These are phyloP conservation scores for Apiotrichum gamsii DNA, from an alignment of 1,284 basidiomycete genomes.

Conservation along the genomic window DNA sequence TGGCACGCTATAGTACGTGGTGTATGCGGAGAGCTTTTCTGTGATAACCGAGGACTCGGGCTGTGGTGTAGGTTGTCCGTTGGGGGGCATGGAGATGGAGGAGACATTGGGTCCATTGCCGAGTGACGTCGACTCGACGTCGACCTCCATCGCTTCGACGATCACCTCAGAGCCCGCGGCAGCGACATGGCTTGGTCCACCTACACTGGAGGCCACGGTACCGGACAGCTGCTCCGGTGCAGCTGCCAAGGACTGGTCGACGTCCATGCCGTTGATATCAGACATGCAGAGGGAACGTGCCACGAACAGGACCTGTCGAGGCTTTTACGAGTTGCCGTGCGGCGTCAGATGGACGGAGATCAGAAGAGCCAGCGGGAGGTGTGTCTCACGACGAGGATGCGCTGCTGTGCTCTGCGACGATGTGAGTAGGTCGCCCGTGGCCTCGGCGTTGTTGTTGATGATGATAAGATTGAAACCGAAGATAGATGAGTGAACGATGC, in stretches of 20 bases:
- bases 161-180: too few relatives aligned
- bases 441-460: background rate
- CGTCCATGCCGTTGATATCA: slow-evolving; percentile 21
- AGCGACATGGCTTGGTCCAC: too few relatives aligned
- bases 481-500: background rate
- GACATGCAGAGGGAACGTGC: slow-evolving; percentile 4
- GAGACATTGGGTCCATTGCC: too few relatives aligned
- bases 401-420: too few relatives aligned
- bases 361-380: background rate
- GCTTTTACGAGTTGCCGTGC: too few relatives aligned
- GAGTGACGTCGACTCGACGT: too few relatives aligned
- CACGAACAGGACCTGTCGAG: background rate
- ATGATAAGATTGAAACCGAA: background rate
- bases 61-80: slow-evolving; percentile 2
- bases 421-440: too few relatives aligned
- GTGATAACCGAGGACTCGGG: background rate
- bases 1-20: slow-evolving; percentile 2
- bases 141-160: background rate
- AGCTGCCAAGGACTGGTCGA: slow-evolving; percentile 18
- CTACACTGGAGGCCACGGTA: too few relatives aligned
- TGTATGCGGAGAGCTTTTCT: background rate
- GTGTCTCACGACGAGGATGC: background rate
- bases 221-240: too few relatives aligned
- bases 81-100: background rate
- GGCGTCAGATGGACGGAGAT: background rate